Evolutionary conservation across 2,329 filamentous ascomycete genomes (phyloP).

Genomic region (Cercospora nicotianae): DNA sequence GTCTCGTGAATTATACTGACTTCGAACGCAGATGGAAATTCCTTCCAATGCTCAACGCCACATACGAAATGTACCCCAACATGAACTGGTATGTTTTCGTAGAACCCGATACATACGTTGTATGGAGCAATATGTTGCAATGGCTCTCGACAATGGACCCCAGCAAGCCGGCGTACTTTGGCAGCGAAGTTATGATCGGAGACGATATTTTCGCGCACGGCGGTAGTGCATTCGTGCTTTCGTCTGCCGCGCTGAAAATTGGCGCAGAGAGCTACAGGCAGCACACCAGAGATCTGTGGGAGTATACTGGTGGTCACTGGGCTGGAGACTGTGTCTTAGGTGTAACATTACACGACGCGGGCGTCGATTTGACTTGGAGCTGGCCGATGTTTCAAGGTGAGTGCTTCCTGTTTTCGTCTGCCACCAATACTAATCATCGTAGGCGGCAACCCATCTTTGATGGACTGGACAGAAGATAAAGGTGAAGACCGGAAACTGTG

Average conservation of each 20-base stretch:
- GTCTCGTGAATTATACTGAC: neutral
- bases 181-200: constrained; percentile 53
- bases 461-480: constrained; percentile 41
- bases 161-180: constrained; percentile 53
- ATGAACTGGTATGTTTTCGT: constrained; percentile 62
- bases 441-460: constrained; percentile 34
- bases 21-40: constrained; percentile 50
- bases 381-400: constrained; percentile 49
- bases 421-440: neutral
- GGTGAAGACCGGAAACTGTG: constrained; percentile 38
- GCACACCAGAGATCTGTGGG: constrained; percentile 45
- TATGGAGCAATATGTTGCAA: constrained; percentile 54
- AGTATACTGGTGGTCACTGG: constrained; percentile 50
- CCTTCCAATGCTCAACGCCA: constrained; percentile 44
- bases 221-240: constrained; percentile 47
- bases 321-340: constrained; percentile 57
- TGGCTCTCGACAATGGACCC: constrained; percentile 56
- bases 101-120: constrained; percentile 59
- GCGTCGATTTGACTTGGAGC: constrained; percentile 45
- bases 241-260: constrained; percentile 41
- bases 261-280: constrained; percentile 41
- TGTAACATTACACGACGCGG: constrained; percentile 46
- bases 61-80: constrained; percentile 42
- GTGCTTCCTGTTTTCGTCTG: constrained; percentile 18
- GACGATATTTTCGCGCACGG: constrained; percentile 45